Conservation (phyloP, 139 green algal genomes). For the Haematococcus lacustris region DNA sequence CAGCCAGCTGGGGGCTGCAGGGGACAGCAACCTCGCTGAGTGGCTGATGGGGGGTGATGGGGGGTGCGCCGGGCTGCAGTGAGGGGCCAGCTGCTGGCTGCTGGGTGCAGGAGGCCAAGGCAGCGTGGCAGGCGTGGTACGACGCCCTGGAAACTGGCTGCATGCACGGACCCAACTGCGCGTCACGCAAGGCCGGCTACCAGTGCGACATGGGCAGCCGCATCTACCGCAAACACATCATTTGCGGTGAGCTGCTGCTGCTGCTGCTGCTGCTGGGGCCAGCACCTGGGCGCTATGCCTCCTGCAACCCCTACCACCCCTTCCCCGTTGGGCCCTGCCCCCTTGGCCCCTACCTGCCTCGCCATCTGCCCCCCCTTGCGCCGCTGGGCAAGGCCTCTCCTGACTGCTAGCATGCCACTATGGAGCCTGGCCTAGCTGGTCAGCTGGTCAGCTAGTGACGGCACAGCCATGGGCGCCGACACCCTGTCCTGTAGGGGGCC, state of each 20-base stretch:
- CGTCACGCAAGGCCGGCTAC: not conserved
- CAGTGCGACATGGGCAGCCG: not conserved
- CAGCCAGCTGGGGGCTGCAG: not conserved
- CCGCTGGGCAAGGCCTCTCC: not conserved
- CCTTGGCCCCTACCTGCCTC: too few species aligned
- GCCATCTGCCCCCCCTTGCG: not conserved
- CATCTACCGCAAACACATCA: conserved; percentile 12
- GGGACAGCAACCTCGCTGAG: not conserved
- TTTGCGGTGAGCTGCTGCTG: too few species aligned
- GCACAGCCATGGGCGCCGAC: not conserved
- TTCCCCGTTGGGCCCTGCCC: too few species aligned
- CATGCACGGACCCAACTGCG: conserved; percentile 13
- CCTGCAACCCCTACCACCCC: too few species aligned
- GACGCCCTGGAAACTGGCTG: not conserved
- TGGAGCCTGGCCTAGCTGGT: not conserved
- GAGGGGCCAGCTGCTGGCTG: not conserved
- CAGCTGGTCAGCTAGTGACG: not conserved
- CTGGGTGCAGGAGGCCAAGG: conserved; percentile 4
- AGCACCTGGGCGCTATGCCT: too few species aligned
- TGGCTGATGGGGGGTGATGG: not conserved
- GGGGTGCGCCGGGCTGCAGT: not conserved
- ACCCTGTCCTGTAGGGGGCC: not conserved
- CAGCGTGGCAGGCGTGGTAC: conserved; percentile 8
- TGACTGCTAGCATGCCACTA: not conserved
- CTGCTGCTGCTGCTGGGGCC: too few species aligned